Evolutionary conservation across 768 basidiomycete species (phyloP).

Genomic region (Agrocybe praecox): DNA sequence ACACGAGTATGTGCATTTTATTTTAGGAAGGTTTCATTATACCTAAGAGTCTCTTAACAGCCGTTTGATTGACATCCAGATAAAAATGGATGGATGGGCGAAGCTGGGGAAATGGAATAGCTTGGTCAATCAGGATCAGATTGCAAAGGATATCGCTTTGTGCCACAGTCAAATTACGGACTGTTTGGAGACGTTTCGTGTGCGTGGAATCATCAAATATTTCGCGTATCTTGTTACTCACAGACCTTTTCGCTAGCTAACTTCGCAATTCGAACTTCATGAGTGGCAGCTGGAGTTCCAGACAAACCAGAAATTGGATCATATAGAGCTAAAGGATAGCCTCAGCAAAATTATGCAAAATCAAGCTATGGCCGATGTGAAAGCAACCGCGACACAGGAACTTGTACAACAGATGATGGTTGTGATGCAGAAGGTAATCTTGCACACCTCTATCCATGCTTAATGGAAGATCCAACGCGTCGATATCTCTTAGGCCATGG

Average conservation of each 20-base stretch:
- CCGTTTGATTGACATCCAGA: constrained; percentile 31
- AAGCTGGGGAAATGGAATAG: constrained; percentile 38
- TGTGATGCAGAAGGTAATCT: constrained; percentile 49
- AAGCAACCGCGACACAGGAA: constrained; percentile 32
- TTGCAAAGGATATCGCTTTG: constrained; percentile 43
- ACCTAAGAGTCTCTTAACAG: constrained; percentile 5
- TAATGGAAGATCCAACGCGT: neutral
- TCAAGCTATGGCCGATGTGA: constrained; percentile 35
- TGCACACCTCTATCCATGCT: neutral
- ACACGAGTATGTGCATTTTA: constrained; percentile 15
- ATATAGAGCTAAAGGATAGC: constrained; percentile 41
- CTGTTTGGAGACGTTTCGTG: constrained; percentile 51
- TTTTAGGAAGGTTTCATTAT: neutral
- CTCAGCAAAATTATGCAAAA: constrained; percentile 46
- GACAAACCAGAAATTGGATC: constrained; percentile 40
- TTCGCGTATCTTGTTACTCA: neutral
- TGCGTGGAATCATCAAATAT: constrained; percentile 14
- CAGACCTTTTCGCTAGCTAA: constrained; percentile 33
- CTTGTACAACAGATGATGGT: constrained; percentile 45
- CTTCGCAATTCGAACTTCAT: constrained; percentile 45
- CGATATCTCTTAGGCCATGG: constrained; percentile 28
- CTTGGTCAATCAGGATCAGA: constrained; percentile 47
- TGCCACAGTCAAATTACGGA: constrained; percentile 49
- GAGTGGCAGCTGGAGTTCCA: constrained; percentile 50
- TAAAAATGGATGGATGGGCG: constrained; percentile 47